Conservation (phyloP, 305 asterid species). For the Stenogyne calaminthoides region DNA sequence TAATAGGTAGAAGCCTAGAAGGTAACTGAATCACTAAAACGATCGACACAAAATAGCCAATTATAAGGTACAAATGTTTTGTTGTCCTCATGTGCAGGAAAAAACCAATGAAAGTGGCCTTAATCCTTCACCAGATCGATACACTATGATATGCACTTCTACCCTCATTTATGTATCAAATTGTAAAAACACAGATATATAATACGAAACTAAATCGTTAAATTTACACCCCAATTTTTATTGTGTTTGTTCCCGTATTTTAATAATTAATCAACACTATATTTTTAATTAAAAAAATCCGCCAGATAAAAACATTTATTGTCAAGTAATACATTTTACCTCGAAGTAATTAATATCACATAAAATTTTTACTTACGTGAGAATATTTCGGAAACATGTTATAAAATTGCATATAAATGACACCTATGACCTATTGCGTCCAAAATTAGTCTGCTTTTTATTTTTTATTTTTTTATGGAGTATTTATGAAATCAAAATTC, state of each 20-base stretch:
- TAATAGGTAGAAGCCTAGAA: neutral
- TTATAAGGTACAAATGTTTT: neutral
- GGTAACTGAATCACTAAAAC: neutral
- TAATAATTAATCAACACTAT: neutral
- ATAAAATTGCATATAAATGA: neutral
- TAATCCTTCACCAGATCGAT: conserved; percentile 23
- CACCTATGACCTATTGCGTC: conserved; percentile 11
- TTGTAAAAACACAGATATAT: neutral
- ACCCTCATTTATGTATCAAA: neutral
- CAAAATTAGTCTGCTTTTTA: neutral
- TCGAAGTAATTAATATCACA: neutral
- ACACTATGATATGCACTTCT: conserved; percentile 12
- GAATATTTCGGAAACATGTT: conserved; percentile 23
- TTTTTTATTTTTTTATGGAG: neutral
- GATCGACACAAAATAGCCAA: neutral
- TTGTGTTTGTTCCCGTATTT: neutral
- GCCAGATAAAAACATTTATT: no score
- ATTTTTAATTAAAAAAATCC: no score
- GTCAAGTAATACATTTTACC: no score
- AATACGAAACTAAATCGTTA: neutral
- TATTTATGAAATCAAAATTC: neutral
- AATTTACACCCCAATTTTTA: neutral
- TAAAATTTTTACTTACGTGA: no score
- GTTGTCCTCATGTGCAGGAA: neutral
- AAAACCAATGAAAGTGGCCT: conserved; percentile 15